Percentiles rank a stretch among this genome's conserved stretches.
Conservation (phyloP, 2,329 filamentous ascomycete genomes). For the Tolypocladium amazonense region DNA sequence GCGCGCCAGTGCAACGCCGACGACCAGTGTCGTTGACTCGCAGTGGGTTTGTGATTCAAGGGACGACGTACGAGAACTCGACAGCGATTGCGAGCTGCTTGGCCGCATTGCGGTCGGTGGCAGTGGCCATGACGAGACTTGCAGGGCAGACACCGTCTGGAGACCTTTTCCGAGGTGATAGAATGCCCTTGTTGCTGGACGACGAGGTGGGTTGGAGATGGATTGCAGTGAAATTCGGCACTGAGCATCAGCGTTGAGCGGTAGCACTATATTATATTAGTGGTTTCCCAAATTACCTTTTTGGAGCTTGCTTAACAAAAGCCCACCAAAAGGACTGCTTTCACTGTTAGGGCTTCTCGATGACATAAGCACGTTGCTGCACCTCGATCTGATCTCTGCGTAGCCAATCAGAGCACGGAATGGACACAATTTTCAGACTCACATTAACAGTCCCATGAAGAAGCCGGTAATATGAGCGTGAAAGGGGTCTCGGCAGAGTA, state of each 20-base stretch:
- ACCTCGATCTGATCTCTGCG: constrained; percentile 9
- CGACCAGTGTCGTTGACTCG: neutral
- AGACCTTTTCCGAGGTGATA: neutral
- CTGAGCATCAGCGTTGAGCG: too few relatives aligned
- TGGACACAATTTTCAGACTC: constrained; percentile 24
- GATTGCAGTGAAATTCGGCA: too few relatives aligned
- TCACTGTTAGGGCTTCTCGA: neutral
- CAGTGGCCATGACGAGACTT: constrained; percentile 5
- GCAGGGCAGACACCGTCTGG: neutral
- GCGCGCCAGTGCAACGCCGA: neutral
- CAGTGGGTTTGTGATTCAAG: neutral
- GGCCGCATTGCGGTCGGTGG: constrained; percentile 4
- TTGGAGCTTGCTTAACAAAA: neutral
- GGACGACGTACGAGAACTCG: constrained; percentile 50
- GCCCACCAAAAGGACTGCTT: neutral
- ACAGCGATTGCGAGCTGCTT: constrained; percentile 49
- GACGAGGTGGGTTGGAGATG: neutral
- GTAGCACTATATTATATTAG: too few relatives aligned
- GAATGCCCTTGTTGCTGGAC: neutral
- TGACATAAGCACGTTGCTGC: constrained; percentile 3
- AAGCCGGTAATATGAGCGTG: constrained; percentile 15
- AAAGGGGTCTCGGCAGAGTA: constrained; percentile 33
- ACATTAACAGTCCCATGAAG: constrained; percentile 5
- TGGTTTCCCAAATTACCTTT: too few relatives aligned
- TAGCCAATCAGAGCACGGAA: constrained; percentile 25